These are phyloP conservation scores for Boletus insuetus DNA, from an alignment of 768 basidiomycete species.

Conservation along the genomic window DNA sequence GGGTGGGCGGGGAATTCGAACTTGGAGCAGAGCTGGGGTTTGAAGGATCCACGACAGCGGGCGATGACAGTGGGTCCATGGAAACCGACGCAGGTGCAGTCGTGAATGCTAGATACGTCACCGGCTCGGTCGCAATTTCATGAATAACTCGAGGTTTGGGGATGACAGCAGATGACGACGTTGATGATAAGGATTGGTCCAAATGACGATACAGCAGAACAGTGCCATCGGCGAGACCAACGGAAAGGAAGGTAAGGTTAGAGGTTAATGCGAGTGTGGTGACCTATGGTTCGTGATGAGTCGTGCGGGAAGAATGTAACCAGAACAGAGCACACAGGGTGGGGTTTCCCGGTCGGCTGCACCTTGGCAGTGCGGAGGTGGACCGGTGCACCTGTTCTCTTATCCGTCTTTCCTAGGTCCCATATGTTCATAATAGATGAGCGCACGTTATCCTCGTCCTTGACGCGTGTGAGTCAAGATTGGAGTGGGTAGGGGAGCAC, in stretches of 20 bases:
- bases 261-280: slow-evolving; percentile 78
- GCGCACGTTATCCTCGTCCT: slow-evolving; percentile 75
- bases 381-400: slow-evolving; percentile 56
- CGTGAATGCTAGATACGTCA: slow-evolving; percentile 89
- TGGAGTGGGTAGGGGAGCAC: not conserved
- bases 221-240: slow-evolving; percentile 93
- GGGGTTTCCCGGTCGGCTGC: slow-evolving; percentile 72
- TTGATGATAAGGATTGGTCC: slow-evolving; percentile 79
- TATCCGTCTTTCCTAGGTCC: slow-evolving; percentile 75
- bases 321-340: slow-evolving; percentile 51
- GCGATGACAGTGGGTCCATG: slow-evolving; percentile 20
- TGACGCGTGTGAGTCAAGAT: slow-evolving; percentile 9
- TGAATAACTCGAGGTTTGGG: slow-evolving; percentile 85
- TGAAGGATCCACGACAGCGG: slow-evolving; percentile 18
- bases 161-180: slow-evolving; percentile 64
- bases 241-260: slow-evolving; percentile 77
- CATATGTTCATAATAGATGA: slow-evolving; percentile 82
- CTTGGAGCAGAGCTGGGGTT: not conserved
- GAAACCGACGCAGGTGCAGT: slow-evolving; percentile 30
- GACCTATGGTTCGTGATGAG: slow-evolving; percentile 42
- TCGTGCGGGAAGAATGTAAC: not conserved
- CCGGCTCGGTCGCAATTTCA: slow-evolving; percentile 82
- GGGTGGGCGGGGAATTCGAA: slow-evolving; percentile 33
- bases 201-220: slow-evolving; percentile 90
- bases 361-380: slow-evolving; percentile 76